phyloP scores from a whole-genome alignment of 2,329 filamentous ascomycete genomes.

The Ascochyta fabae region DNA sequence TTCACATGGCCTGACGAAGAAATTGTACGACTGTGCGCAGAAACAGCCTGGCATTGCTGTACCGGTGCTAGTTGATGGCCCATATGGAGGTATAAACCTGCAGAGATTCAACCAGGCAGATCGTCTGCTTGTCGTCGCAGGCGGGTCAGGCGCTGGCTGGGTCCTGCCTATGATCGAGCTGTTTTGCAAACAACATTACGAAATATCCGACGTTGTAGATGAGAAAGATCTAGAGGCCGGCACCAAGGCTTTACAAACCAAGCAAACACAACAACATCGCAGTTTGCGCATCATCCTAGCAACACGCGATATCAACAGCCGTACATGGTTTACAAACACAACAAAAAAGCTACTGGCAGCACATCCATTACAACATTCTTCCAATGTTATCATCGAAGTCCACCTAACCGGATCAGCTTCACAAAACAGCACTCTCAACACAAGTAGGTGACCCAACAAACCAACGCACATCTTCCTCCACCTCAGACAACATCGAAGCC shows the following conservation, averaged over 20 bases:
- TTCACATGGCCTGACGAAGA: slow-evolving; percentile 57
- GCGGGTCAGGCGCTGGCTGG: slow-evolving; percentile 64
- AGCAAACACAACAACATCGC: neutral
- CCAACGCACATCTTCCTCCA: neutral
- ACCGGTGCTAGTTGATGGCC: slow-evolving; percentile 63
- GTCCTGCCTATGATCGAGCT: slow-evolving; percentile 57
- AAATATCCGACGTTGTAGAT: fast-evolving
- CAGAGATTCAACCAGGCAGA: slow-evolving; percentile 44
- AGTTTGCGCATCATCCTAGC: neutral
- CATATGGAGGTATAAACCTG: slow-evolving; percentile 61
- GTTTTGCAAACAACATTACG: slow-evolving; percentile 10
- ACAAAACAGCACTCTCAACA: neutral
- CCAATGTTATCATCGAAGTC: neutral
- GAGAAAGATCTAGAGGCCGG: neutral
- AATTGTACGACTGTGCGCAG: slow-evolving; percentile 38
- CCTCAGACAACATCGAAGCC: neutral
- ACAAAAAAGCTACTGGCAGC: neutral
- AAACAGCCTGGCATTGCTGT: slow-evolving; percentile 36
- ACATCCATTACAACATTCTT: neutral
- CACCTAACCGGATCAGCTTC: neutral
- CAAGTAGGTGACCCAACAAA: neutral
- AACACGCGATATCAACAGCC: neutral
- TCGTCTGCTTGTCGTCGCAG: slow-evolving; percentile 57
- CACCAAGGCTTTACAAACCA: neutral
- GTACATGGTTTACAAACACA: neutral